phyloP scores from a whole-genome alignment of 306 rosid genomes.

The Prunus mongolica region DNA sequence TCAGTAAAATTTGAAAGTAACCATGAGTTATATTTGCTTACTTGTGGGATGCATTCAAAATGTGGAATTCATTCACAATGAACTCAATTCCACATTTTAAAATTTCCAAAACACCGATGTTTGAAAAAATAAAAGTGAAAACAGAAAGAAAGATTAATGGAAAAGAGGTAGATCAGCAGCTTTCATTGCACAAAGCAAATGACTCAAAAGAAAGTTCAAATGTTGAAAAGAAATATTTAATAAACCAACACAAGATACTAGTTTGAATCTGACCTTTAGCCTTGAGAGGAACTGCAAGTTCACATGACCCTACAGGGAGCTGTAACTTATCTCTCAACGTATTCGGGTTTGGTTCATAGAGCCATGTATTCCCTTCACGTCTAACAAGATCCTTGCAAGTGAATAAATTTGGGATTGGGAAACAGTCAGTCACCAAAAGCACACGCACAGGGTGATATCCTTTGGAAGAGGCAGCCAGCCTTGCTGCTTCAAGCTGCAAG shows the following conservation, averaged over 20 bases:
- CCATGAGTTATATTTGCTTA: too few relatives aligned
- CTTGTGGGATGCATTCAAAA: not conserved
- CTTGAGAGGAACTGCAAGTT: conserved; percentile 74
- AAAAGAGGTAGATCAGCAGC: not conserved
- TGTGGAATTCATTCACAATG: not conserved
- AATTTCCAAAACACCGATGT: not conserved
- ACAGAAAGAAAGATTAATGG: not conserved
- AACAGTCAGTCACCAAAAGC: conserved; percentile 68
- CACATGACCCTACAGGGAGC: conserved; percentile 82
- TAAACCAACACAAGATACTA: not conserved
- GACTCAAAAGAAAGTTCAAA: not conserved
- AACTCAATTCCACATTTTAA: not conserved
- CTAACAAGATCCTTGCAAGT: conserved; percentile 60
- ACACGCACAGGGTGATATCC: conserved; percentile 60
- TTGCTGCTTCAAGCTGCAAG: conserved; percentile 87
- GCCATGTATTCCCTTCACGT: conserved; percentile 73
- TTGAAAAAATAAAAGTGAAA: not conserved
- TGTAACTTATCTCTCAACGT: conserved; percentile 59
- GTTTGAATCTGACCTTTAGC: conserved; percentile 60
- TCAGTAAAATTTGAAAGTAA: not conserved
- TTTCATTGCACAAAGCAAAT: not conserved
- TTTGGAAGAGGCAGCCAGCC: conserved; percentile 70
- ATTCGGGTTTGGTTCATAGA: conserved; percentile 57
- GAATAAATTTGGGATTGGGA: conserved; percentile 73
- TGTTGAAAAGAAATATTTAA: not conserved